phyloP scores from a whole-genome alignment of 2,329 filamentous ascomycete species.

The Fusarium solani-melongenae region DNA sequence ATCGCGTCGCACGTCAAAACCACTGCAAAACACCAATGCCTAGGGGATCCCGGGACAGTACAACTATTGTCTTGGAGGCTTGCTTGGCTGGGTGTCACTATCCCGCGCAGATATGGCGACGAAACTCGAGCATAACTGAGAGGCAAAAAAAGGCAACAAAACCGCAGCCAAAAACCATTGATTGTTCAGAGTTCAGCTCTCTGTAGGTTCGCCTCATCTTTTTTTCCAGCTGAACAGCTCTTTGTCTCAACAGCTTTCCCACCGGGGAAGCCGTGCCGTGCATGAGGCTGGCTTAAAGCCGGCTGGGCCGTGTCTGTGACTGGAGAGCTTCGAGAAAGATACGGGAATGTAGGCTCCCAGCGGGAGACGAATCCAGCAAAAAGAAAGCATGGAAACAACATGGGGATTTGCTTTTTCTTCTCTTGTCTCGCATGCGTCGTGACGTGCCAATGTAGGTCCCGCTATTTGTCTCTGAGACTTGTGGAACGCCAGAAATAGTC shows the following conservation, averaged over 20 bases:
- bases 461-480: constrained; percentile 20
- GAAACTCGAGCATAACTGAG: not conserved
- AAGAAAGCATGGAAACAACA: constrained; percentile 2
- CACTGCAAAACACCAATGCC: constrained; percentile 7
- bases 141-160: not conserved
- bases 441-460: constrained; percentile 25
- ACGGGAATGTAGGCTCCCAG: constrained; percentile 4
- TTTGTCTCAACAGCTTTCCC: constrained; percentile 17
- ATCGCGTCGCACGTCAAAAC: constrained; percentile 25
- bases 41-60: not conserved
- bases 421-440: constrained; percentile 26
- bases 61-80: not conserved
- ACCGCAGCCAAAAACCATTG: not conserved
- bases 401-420: constrained; percentile 5
- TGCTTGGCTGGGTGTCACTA: not conserved
- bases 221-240: constrained; percentile 2
- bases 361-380: not conserved
- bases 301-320: constrained; percentile 8
- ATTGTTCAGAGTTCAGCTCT: constrained; percentile 1
- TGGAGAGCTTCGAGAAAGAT: constrained; percentile 28
- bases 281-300: constrained; percentile 32
- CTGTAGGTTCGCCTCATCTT: constrained; percentile 1
- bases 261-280: constrained; percentile 8
- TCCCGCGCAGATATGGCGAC: not conserved
- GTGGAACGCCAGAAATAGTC: constrained; percentile 13